A percentile compares a stretch with the other conserved stretches of the same genome.
Conservation (phyloP, 2,329 filamentous ascomycete species). For the Aureobasidium uvarum region DNA sequence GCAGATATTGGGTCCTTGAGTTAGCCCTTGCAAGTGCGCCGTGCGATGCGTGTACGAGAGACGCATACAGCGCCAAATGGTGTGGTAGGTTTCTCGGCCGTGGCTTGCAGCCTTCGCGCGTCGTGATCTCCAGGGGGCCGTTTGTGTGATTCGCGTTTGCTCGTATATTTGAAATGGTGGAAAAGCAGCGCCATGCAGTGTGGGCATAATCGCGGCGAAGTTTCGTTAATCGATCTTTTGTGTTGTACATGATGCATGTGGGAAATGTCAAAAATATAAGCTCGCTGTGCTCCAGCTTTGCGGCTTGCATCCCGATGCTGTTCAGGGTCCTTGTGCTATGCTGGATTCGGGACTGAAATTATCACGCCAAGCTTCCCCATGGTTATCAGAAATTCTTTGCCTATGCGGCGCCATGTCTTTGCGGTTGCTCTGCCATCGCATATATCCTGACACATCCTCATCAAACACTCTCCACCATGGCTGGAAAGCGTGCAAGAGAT, state of each 20-base stretch:
- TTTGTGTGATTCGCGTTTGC: constrained; percentile 19
- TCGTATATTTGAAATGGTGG: constrained; percentile 16
- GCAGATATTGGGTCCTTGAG: not conserved
- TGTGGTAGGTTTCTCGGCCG: constrained; percentile 15
- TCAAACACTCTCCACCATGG: constrained; percentile 28
- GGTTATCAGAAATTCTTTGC: constrained; percentile 11
- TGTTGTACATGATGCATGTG: constrained; percentile 13
- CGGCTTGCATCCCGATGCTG: constrained; percentile 20
- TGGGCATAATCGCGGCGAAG: constrained; percentile 15
- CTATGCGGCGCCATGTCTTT: constrained; percentile 16
- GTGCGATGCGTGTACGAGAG: constrained; percentile 17
- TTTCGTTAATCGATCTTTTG: constrained; percentile 5
- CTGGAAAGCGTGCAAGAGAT: constrained; percentile 29
- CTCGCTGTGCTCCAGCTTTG: constrained; percentile 19
- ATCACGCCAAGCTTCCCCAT: not conserved
- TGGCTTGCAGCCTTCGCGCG: constrained; percentile 2
- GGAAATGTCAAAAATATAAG: constrained; percentile 19
- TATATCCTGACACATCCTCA: constrained; percentile 26
- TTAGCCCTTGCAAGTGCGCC: constrained; percentile 12
- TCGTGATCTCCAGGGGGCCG: constrained; percentile 16
- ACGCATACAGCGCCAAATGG: constrained; percentile 16
- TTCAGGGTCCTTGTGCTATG: constrained; percentile 22
- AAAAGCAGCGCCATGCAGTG: constrained; percentile 14
- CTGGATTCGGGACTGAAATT: not conserved
- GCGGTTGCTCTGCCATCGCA: constrained; percentile 24